phyloP scores from a whole-genome alignment of 1,284 basidiomycete species.

The Termitomyces sp. region DNA sequence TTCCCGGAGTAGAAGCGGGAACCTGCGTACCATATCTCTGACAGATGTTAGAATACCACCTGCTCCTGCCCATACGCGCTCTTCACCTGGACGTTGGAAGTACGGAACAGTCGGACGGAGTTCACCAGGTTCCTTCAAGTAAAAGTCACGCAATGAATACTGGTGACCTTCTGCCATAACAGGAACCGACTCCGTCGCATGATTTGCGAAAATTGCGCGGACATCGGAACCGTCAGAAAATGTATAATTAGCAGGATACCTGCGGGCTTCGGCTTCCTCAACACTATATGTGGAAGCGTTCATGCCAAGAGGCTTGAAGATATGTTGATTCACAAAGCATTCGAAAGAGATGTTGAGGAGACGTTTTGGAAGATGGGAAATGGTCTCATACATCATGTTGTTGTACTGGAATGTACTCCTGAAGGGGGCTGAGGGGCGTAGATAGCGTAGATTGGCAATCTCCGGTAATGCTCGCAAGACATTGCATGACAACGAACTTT shows the following conservation, averaged over 20 bases:
- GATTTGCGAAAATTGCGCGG: neutral
- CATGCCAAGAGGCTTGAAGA: slow-evolving; percentile 42
- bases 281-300: slow-evolving; percentile 37
- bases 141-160: slow-evolving; percentile 26
- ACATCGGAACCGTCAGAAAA: neutral
- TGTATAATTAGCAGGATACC: slow-evolving; percentile 10
- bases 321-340: slow-evolving; percentile 34
- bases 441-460: slow-evolving; percentile 31
- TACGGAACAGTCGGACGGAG: slow-evolving; percentile 29
- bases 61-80: slow-evolving; percentile 34
- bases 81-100: slow-evolving; percentile 30
- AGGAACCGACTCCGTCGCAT: neutral
- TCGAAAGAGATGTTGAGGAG: slow-evolving; percentile 32
- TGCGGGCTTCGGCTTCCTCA: slow-evolving; percentile 28
- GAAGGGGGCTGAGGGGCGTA: slow-evolving; percentile 35
- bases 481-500: neutral
- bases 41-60: slow-evolving; percentile 38
- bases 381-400: slow-evolving; percentile 38
- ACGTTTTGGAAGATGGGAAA: slow-evolving; percentile 31
- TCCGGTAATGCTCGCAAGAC: slow-evolving; percentile 8
- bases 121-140: slow-evolving; percentile 21
- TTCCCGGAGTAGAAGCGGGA: neutral
- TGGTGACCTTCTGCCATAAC: slow-evolving; percentile 33
- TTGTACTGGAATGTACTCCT: slow-evolving; percentile 40
- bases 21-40: slow-evolving; percentile 25